These are phyloP conservation scores for Phytopythium boreale DNA, from an alignment of 352 stramenopile genomes.

Conservation along the genomic window DNA sequence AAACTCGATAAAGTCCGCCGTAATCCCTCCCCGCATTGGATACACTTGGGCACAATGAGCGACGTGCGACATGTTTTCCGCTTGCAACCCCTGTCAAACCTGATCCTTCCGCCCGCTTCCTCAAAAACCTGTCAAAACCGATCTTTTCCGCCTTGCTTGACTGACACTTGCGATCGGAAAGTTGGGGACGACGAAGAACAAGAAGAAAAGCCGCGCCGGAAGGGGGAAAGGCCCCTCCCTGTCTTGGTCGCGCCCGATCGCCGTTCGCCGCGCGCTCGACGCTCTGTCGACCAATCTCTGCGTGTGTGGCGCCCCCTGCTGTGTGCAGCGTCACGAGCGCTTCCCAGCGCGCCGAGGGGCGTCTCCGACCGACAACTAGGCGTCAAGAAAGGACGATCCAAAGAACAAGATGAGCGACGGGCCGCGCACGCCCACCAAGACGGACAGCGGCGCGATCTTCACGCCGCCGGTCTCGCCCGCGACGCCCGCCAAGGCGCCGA, in stretches of 20 bases:
- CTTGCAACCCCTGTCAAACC: neutral
- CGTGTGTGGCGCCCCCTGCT: neutral
- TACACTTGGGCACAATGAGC: neutral
- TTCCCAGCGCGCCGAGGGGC: neutral
- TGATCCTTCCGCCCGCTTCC: neutral
- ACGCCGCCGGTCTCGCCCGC: conserved; percentile 9
- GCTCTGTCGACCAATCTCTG: neutral
- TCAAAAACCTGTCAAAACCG: neutral
- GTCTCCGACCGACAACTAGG: too few relatives aligned
- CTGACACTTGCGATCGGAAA: neutral
- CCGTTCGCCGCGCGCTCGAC: neutral
- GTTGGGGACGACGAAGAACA: neutral
- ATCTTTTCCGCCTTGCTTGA: neutral
- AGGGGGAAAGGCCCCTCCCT: neutral
- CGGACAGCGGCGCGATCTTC: conserved; percentile 12
- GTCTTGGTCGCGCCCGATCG: neutral
- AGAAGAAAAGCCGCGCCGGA: neutral
- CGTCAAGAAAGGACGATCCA: neutral
- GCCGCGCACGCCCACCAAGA: conserved; percentile 19
- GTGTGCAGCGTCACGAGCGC: neutral
- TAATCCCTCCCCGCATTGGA: neutral
- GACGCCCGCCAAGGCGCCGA: conserved; percentile 10
- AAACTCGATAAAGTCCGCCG: neutral
- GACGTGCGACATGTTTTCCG: neutral
- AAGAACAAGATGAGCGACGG: conserved; percentile 4